phyloP scores from a whole-genome alignment of 2,329 filamentous ascomycete species.

The Botrytis paeoniae region DNA sequence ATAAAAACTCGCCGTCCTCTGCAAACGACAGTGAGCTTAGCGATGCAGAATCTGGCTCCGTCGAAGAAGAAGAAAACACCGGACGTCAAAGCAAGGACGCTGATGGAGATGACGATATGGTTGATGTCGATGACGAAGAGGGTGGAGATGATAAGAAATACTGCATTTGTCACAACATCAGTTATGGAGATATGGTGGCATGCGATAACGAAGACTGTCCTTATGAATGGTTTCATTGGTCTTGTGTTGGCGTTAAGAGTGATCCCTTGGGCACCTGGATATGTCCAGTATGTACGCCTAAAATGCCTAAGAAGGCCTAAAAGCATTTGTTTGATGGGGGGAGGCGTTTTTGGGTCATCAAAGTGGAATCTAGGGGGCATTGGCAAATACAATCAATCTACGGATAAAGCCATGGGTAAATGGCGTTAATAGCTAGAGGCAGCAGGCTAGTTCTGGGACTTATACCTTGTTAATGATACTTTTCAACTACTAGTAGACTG shows the following conservation, averaged over 20 bases:
- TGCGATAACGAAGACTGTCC: slow-evolving; percentile 81
- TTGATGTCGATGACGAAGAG: slow-evolving; percentile 62
- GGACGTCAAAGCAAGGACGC: slow-evolving; percentile 50
- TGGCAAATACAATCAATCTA: slow-evolving; percentile 1
- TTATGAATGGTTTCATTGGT: slow-evolving; percentile 88
- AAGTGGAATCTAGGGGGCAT: neutral
- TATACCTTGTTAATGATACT: neutral
- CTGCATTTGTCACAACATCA: slow-evolving; percentile 78
- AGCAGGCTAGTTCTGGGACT: neutral
- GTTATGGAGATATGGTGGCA: slow-evolving; percentile 84
- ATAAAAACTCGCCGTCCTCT: slow-evolving; percentile 59
- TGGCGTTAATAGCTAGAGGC: slow-evolving; percentile 4
- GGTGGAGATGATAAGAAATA: slow-evolving; percentile 74
- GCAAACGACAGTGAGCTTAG: slow-evolving; percentile 64
- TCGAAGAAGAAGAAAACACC: slow-evolving; percentile 46
- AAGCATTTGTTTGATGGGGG: neutral
- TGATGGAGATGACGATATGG: slow-evolving; percentile 51
- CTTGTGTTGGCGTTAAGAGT: slow-evolving; percentile 64
- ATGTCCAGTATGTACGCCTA: slow-evolving; percentile 59
- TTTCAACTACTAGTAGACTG: neutral
- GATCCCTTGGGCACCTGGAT: slow-evolving; percentile 68
- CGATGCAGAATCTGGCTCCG: slow-evolving; percentile 57
- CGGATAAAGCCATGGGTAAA: neutral
- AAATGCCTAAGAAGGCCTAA: slow-evolving; percentile 17
- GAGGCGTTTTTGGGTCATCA: neutral